Conservation (phyloP, 2,329 filamentous ascomycete species). For the Diaporthe vexans region DNA sequence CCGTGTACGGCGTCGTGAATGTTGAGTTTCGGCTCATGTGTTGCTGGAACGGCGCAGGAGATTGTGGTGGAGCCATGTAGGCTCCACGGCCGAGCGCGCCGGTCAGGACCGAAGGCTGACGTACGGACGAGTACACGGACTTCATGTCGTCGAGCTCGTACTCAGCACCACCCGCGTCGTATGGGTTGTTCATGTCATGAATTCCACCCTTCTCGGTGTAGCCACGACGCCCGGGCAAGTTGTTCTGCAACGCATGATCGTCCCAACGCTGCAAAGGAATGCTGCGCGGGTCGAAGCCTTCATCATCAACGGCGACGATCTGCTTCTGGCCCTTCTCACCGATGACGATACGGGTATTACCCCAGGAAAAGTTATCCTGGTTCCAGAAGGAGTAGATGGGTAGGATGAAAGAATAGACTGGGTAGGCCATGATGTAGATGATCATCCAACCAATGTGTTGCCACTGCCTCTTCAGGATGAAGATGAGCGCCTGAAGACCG, state of each 20-base stretch:
- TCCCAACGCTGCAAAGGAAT: conserved; percentile 98
- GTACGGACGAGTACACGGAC: conserved; percentile 94
- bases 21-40: conserved; percentile 58
- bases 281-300: conserved; percentile 89
- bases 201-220: conserved; percentile 70
- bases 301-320: conserved; percentile 87
- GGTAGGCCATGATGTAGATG: conserved; percentile 96
- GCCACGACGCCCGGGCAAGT: conserved; percentile 90
- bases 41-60: conserved; percentile 78
- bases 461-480: conserved; percentile 97
- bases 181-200: conserved; percentile 81
- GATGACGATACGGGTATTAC: conserved; percentile 97
- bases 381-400: conserved; percentile 99
- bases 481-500: conserved; percentile 94
- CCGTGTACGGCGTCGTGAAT: conserved; percentile 62
- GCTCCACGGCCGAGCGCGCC: conserved; percentile 80
- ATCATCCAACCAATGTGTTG: conserved; percentile 99
- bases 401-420: conserved; percentile 91
- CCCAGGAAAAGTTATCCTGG: conserved; percentile 98
- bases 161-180: conserved; percentile 72
- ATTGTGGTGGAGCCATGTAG: conserved; percentile 84
- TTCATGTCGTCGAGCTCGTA: conserved; percentile 99
- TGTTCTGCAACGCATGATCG: conserved; percentile 90
- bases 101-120: conserved; percentile 87
- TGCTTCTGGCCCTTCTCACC: conserved; percentile 94